Evolutionary conservation across 257 asterid species (phyloP), one percentile per base, ranked within the genome.

Genomic region (Plantago major): DNA sequence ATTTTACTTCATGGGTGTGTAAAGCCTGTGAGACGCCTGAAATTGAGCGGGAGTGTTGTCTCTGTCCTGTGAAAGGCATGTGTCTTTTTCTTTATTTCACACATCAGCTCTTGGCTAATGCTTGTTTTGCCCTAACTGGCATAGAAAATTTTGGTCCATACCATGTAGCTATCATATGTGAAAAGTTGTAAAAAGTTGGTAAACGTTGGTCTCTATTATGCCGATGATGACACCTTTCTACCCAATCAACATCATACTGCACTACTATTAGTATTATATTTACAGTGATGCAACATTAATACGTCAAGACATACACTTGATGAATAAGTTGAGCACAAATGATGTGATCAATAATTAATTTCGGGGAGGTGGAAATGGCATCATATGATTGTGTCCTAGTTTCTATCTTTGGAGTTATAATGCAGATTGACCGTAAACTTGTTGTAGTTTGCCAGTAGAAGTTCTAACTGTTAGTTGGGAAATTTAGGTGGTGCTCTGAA

Each of bases 1-100:
- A 89, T 82, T 81, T 93, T 72, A 87, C 99, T 73, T 87, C 97
- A 58, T 93, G 99, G 99, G 99, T 93, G 65, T 93, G 99, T 74
- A 79, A 82, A 71, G 79, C 96, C 50, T 93, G 99, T n/a, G 97
- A 89, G 86, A 87, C 96, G 55, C 99, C 97, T 67, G 84, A 87
- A 51, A 78, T 89, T 59, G 96, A 93, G 81, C 83, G 99, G 68
- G 83, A 93, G 68, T 93, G 99, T 53, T 93, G 99, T 82, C 92
- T 93, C 63, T 93, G 99, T 80, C 99, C 99, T 64, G 95, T 93
- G 63, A 93, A 93, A 89, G 99, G 99, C 68, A 78, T 69, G 82
- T 19, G 40, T 60, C 61, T 43, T 38, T n/a, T 19, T 15, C 19
- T 51, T 60, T 33, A 7, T 33, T 1, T 33, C 40, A 7, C 8